Percentiles rank a stretch among this genome's conserved stretches.
Conservation (phyloP, 345 rosid species). For the Physaria fendleri region DNA sequence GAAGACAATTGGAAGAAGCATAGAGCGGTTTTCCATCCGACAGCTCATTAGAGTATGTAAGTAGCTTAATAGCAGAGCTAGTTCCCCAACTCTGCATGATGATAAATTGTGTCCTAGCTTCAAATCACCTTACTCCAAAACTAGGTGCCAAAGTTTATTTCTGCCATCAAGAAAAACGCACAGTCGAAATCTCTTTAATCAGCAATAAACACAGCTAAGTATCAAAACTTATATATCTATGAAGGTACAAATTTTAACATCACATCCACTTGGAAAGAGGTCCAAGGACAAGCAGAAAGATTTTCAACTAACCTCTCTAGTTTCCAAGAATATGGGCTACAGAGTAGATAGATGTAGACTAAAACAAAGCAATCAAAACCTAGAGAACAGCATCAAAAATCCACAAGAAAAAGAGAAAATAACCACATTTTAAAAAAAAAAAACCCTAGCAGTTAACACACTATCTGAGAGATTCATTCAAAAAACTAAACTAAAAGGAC, state of each 20-base stretch:
- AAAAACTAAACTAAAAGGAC: no score
- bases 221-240: background rate
- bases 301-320: no score
- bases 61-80: conserved; percentile 37
- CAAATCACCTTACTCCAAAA: conserved; percentile 1
- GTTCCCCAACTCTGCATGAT: conserved; percentile 35
- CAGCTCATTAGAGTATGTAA: conserved; percentile 67
- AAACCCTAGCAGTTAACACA: background rate
- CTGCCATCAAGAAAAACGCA: conserved; percentile 15
- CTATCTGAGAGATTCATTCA: no score
- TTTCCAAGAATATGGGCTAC: no score
- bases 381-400: background rate
- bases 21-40: conserved; percentile 54
- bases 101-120: background rate
- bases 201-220: background rate
- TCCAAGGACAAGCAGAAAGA: background rate
- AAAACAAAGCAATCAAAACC: background rate
- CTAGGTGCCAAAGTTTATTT: background rate
- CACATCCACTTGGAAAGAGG: background rate
- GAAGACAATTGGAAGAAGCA: conserved; percentile 67
- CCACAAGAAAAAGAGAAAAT: no score
- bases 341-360: no score
- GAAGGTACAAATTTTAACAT: background rate
- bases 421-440: background rate
- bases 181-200: background rate